Percentiles rank a stretch among this genome's conserved stretches.
Conservation (phyloP, 108 stramenopile genomes). For the Schizochytrium sp. region DNA sequence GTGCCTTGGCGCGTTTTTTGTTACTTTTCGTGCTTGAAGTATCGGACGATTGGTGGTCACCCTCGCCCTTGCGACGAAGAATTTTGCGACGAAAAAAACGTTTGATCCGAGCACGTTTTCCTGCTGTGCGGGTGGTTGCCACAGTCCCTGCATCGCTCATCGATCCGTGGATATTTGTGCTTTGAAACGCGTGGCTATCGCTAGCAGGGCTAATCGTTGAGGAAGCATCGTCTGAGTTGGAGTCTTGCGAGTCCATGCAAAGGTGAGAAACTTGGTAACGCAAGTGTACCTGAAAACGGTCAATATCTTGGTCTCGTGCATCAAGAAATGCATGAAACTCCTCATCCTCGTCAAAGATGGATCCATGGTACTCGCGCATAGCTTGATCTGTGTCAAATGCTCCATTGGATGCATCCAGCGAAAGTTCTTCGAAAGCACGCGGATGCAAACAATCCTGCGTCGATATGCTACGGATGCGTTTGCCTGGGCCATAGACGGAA, state of each 20-base stretch:
- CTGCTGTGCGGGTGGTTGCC: constrained; percentile 2
- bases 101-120: constrained; percentile 3
- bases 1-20: background rate
- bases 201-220: constrained; percentile 32
- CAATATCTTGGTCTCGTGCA: constrained; percentile 26
- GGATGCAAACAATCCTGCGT: constrained; percentile 10
- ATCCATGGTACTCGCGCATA: background rate
- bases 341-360: constrained; percentile 48
- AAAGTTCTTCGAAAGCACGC: constrained; percentile 25
- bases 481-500: too few relatives aligned
- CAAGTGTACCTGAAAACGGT: constrained; percentile 2
- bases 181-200: constrained; percentile 9
- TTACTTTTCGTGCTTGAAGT: background rate
- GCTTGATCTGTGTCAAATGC: constrained; percentile 48
- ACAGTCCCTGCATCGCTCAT: constrained; percentile 12
- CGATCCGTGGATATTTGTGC: background rate
- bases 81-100: background rate
- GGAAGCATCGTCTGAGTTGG: background rate
- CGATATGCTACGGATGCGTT: background rate
- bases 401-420: background rate
- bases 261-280: constrained; percentile 29
- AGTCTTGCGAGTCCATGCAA: constrained; percentile 3
- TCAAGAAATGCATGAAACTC: constrained; percentile 50
- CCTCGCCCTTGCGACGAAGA: background rate
- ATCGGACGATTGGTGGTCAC: background rate